Conservation (phyloP, 495 filamentous ascomycete genomes). For the Cetradonia linearis region DNA sequence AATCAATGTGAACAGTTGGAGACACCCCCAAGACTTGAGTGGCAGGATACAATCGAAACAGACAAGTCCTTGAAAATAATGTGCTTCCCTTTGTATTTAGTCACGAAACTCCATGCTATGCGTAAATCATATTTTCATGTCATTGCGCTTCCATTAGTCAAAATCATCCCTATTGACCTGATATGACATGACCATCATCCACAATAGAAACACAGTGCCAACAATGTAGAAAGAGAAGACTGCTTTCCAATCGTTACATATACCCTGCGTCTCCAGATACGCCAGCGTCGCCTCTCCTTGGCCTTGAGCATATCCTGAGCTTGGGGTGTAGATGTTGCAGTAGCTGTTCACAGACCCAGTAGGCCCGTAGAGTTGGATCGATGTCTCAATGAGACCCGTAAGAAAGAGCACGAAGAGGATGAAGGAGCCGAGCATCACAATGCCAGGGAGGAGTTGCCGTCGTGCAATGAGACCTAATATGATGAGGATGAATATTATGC, state of each 20-base stretch:
- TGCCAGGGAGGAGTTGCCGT: slow-evolving; percentile 72
- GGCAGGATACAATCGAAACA: not conserved
- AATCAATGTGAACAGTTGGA: too few species aligned
- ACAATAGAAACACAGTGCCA: slow-evolving; percentile 75
- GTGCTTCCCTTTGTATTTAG: not conserved
- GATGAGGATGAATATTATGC: slow-evolving; percentile 61
- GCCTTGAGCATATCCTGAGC: slow-evolving; percentile 37
- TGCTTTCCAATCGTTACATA: slow-evolving; percentile 49
- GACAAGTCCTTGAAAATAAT: not conserved
- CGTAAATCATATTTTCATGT: not conserved
- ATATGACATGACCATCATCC: slow-evolving; percentile 89
- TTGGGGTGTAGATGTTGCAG: slow-evolving; percentile 64
- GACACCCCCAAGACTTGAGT: too few species aligned
- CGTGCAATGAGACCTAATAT: slow-evolving; percentile 65
- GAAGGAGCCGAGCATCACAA: slow-evolving; percentile 85
- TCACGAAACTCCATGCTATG: not conserved
- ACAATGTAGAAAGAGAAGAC: slow-evolving; percentile 59
- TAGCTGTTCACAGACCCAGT: slow-evolving; percentile 63
- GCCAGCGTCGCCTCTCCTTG: slow-evolving; percentile 53
- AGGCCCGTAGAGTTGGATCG: slow-evolving; percentile 80
- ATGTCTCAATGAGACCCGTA: slow-evolving; percentile 80
- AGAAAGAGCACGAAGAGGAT: slow-evolving; percentile 90
- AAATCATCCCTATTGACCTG: slow-evolving; percentile 66
- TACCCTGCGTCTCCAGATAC: slow-evolving; percentile 55
- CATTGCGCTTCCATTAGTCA: slow-evolving; percentile 24